Conservation (phyloP, 495 filamentous ascomycete species). For the Amniculicola lignicola region DNA sequence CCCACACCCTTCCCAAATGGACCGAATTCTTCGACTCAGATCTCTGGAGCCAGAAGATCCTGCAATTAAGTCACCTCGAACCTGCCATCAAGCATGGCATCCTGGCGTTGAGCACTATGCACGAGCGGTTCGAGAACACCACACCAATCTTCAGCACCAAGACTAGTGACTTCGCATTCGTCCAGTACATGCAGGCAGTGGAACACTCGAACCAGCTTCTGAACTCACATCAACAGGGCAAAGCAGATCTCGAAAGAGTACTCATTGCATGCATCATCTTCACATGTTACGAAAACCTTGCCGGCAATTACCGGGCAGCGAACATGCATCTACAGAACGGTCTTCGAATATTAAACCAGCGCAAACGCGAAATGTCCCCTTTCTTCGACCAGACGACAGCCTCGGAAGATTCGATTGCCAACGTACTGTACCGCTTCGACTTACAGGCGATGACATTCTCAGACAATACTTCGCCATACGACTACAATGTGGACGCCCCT, state of each 20-base stretch:
- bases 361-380: constrained; percentile 6
- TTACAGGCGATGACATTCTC: constrained; percentile 36
- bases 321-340: constrained; percentile 35
- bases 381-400: background rate
- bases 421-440: constrained; percentile 32
- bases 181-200: constrained; percentile 34
- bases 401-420: constrained; percentile 16
- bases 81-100: constrained; percentile 37
- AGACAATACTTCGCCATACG: constrained; percentile 31
- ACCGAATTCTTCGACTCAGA: constrained; percentile 37
- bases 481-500: constrained; percentile 19
- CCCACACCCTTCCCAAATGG: constrained; percentile 29
- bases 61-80: constrained; percentile 30
- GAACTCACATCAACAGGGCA: constrained; percentile 16
- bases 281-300: constrained; percentile 34
- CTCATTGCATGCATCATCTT: constrained; percentile 36
- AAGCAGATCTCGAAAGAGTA: constrained; percentile 22
- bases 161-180: constrained; percentile 30
- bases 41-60: constrained; percentile 31
- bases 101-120: constrained; percentile 32
- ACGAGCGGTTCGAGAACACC: constrained; percentile 25
- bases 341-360: constrained; percentile 27
- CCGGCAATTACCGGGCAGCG: constrained; percentile 31
- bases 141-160: constrained; percentile 11
- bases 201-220: constrained; percentile 34